These are phyloP conservation scores for Fusarium euwallaceae DNA, from an alignment of 2,329 filamentous ascomycete genomes.

Conservation along the genomic window DNA sequence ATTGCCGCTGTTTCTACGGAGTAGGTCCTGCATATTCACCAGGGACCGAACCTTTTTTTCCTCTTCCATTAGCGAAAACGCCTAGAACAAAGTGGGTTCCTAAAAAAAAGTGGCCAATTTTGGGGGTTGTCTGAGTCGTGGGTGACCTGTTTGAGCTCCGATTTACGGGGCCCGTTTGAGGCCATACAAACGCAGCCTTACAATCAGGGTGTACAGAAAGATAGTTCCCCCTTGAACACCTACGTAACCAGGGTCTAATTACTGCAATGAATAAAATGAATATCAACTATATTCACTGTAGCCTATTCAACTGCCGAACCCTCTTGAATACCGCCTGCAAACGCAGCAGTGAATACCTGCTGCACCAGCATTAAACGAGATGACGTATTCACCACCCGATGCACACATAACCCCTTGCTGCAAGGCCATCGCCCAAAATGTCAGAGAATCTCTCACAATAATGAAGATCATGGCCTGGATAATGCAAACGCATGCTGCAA, in stretches of 20 bases:
- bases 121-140: neutral
- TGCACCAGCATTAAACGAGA: neutral
- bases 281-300: neutral
- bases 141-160: slow-evolving; percentile 15
- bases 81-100: slow-evolving; percentile 41
- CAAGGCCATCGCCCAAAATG: slow-evolving; percentile 17
- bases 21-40: neutral
- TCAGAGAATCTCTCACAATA: slow-evolving; percentile 25
- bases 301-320: neutral
- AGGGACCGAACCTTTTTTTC: neutral
- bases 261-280: neutral
- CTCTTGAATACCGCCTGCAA: neutral
- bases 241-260: neutral
- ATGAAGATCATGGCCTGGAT: slow-evolving; percentile 25
- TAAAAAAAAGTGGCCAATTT: neutral
- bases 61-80: slow-evolving; percentile 25
- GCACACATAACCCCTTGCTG: slow-evolving; percentile 1
- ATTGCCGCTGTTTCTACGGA: neutral
- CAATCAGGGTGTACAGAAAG: neutral
- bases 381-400: slow-evolving; percentile 29
- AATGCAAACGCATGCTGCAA: slow-evolving; percentile 28
- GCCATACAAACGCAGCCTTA: neutral
- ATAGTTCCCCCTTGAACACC: neutral
- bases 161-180: slow-evolving; percentile 22
- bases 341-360: neutral